Evolutionary conservation across 225 moss, liverwort and hornwort species (phyloP).

Genomic region (Sphagnum tenellum): DNA sequence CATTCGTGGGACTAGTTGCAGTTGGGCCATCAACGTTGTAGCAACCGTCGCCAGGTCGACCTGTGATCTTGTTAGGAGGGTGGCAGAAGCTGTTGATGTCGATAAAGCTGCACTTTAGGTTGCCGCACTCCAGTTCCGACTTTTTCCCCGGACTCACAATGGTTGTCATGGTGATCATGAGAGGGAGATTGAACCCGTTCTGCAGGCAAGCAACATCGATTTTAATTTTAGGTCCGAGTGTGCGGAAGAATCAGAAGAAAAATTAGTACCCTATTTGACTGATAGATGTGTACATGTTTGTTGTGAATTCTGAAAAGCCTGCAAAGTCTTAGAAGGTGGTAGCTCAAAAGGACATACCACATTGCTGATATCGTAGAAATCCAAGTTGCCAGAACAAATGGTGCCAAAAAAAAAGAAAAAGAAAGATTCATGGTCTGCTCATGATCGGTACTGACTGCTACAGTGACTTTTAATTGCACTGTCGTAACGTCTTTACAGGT

Average conservation of each 20-base stretch:
- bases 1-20: neutral
- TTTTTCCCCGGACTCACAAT: slow-evolving; percentile 8
- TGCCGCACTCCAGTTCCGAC: slow-evolving; percentile 15
- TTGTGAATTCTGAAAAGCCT: no score
- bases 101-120: slow-evolving; percentile 22
- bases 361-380: slow-evolving; percentile 21
- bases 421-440: no score
- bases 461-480: no score
- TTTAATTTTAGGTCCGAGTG: neutral
- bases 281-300: no score
- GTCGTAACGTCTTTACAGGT: no score
- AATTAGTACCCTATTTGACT: no score
- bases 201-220: neutral
- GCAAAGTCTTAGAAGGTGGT: neutral
- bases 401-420: no score
- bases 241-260: no score
- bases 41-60: slow-evolving; percentile 28
- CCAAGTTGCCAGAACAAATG: no score
- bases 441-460: no score
- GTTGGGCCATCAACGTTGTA: slow-evolving; percentile 27
- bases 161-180: slow-evolving; percentile 13
- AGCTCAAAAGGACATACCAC: slow-evolving; percentile 20
- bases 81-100: slow-evolving; percentile 18
- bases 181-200: slow-evolving; percentile 31
- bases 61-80: slow-evolving; percentile 12